Conservation (phyloP, 2,329 filamentous ascomycete species). For the Cylindrodendrum hubeiense region DNA sequence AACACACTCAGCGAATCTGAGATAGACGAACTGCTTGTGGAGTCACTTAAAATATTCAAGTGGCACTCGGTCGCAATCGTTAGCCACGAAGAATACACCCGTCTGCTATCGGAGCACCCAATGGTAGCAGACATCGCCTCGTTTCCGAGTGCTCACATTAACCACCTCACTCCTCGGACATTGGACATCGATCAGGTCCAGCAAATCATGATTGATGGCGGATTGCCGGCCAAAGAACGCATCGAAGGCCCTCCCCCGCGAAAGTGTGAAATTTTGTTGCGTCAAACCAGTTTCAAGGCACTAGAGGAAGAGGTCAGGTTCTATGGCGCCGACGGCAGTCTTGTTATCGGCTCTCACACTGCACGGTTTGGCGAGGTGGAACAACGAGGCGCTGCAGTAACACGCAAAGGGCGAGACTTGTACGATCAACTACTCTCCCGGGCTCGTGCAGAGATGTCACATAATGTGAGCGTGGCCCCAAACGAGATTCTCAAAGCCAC, state of each 20-base stretch:
- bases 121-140: conserved; percentile 59
- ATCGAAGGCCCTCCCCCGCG: conserved; percentile 63
- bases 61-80: conserved; percentile 12
- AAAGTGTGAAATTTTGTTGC: conserved; percentile 57
- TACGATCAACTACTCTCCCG: conserved; percentile 56
- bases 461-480: conserved; percentile 30
- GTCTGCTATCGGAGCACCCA: conserved; percentile 37
- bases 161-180: conserved; percentile 63
- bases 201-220: conserved; percentile 52
- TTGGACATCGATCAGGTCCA: conserved; percentile 61
- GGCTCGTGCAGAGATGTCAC: not conserved
- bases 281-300: conserved; percentile 65
- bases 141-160: conserved; percentile 59
- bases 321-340: not conserved
- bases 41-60: conserved; percentile 10
- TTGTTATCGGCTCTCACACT: conserved; percentile 37
- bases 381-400: conserved; percentile 62
- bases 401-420: conserved; percentile 54
- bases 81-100: not conserved
- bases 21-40: conserved; percentile 27
- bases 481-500: too few relatives aligned
- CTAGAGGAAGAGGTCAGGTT: conserved; percentile 60
- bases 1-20: not conserved
- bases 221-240: conserved; percentile 57
- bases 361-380: conserved; percentile 65